Evolutionary conservation across 2,329 filamentous ascomycete genomes (phyloP), one percentile per base, ranked within the genome.

Genomic region (Metarhizium robertsii): DNA sequence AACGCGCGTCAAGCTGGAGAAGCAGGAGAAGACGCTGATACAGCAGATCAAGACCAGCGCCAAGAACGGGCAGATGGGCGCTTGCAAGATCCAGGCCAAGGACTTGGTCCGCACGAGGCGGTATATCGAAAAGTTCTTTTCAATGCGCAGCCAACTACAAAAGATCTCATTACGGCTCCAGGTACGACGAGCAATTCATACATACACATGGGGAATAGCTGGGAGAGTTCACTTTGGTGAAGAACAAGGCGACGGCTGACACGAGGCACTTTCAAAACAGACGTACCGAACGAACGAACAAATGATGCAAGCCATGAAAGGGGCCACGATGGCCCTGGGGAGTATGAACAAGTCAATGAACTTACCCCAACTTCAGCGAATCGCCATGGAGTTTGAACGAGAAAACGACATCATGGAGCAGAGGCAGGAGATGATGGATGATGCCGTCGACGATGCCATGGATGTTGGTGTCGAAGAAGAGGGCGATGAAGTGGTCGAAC

Each of bases 291-390:
- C 92, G 62, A 99, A 99, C 72, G 94, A 99, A 71, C 92, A 97
- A 73, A 99, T 99, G 94, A 96, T 96, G 92, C 90, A 96, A 72
- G 94, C 92, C 8, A 97, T 99, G 94, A 99, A 96, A 73, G 94
- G 94, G 38, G 94, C 94, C 4, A 97, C 94, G 1, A 85, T 87
- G 72, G 86, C 96, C 2, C 78, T 99, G 7, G 91, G 92, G 54
- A 95, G 88, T 75, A 99, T 99, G 94, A 99, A 99, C 72, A 83
- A 88, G 61, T 90, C 90, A 60, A 97, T 97, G 92, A 97, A 99
- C 68, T 83, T 99, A 2, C 94, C 94, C 0, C 91, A 91, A 18
- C 78, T 99, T 38, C 92, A 97, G 71, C 85, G 92, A 56, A 99
- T 99, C 68, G 92, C 94, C 20, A 96, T 96, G 92, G 94, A 99